Base-by-base conservation (phyloP, 2,329 filamentous ascomycete genomes). In the Rachicladosporium sp. region DNA sequence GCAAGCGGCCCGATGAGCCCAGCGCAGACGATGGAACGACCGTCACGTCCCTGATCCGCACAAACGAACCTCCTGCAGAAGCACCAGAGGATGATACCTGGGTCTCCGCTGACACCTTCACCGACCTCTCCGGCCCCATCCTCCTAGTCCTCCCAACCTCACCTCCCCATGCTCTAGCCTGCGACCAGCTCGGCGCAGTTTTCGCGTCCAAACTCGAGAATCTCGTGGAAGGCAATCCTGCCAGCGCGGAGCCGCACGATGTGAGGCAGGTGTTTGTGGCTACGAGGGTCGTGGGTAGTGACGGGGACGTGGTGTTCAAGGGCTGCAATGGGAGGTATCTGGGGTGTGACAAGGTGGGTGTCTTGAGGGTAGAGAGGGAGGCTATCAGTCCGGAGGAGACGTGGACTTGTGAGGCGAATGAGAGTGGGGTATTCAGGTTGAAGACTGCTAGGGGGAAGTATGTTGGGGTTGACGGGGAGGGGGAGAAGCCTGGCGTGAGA, bases 201-300 rank as follows among this genome's bases (percentile, higher is more conserved):
- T 98, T 93, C 61, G 72, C 83, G 4, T 78, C 82, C 50, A 66
- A 71, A 10, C 67, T 98, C 36, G 86, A 93, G 67, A 95, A 96
- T 57, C 80, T 94, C 29, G 74, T 94, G 44, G 88, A 95, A 42
- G 78, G 70, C 19, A 82, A 93, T 56, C 74, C 84, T 3, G 61
- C 71, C n/a, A 94, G 78, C 4, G 86, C 89, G 6, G 91, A 98
- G 64, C 91, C 91, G 36, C 88, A 95, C 61, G 88, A 96, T 59
- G 88, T 96, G 44, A 72, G 89, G 44, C 88, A 95, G 66, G 91
- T 98, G 10, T 98, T 89, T 84, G 76, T 96, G 48, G 86, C 84
- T 44, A 93, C 82, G 51, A 75, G 74, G 49, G 80, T 95, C 9
- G 75, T 80, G 1, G 89, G 89, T 3, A 89, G 82, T 1, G 84